These are phyloP conservation scores for Paracorniculantispora psalliotae DNA, from an alignment of 2,329 filamentous ascomycete species.

Conservation along the genomic window DNA sequence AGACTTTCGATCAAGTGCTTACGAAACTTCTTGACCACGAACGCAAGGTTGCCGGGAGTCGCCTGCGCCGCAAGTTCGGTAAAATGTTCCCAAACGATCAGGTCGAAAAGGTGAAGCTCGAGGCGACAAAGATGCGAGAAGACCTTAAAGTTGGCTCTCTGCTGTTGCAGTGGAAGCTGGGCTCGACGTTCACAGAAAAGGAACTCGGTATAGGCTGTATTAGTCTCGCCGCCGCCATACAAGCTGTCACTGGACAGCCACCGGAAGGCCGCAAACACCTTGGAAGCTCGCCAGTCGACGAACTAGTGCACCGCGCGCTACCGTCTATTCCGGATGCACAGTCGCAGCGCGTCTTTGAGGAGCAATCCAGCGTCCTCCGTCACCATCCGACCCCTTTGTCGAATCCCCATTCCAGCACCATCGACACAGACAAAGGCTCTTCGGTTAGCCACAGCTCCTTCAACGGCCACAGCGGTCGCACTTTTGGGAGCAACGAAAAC, in stretches of 20 bases:
- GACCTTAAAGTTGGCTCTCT: constrained; percentile 59
- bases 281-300: constrained; percentile 14
- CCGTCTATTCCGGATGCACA: constrained; percentile 1
- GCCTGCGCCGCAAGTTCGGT: constrained; percentile 55
- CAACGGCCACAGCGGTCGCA: constrained; percentile 14
- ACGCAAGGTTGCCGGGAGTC: constrained; percentile 55
- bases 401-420: constrained; percentile 7
- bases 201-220: constrained; percentile 63
- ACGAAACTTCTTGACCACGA: constrained; percentile 57
- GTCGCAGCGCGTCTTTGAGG: constrained; percentile 14
- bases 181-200: constrained; percentile 52
- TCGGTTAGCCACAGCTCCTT: constrained; percentile 15
- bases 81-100: constrained; percentile 60
- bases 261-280: constrained; percentile 16
- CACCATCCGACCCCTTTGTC: neutral
- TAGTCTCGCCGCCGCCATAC: constrained; percentile 51
- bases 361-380: constrained; percentile 1
- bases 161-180: constrained; percentile 62
- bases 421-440: constrained; percentile 4
- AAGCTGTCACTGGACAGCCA: constrained; percentile 41
- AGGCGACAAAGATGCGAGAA: constrained; percentile 54
- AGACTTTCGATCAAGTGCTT: constrained; percentile 59
- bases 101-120: constrained; percentile 54
- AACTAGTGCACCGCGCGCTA: neutral
- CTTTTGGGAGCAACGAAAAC: neutral